phyloP scores from a whole-genome alignment of 2,329 filamentous ascomycete species.

The Lasiodiplodia sp. region DNA sequence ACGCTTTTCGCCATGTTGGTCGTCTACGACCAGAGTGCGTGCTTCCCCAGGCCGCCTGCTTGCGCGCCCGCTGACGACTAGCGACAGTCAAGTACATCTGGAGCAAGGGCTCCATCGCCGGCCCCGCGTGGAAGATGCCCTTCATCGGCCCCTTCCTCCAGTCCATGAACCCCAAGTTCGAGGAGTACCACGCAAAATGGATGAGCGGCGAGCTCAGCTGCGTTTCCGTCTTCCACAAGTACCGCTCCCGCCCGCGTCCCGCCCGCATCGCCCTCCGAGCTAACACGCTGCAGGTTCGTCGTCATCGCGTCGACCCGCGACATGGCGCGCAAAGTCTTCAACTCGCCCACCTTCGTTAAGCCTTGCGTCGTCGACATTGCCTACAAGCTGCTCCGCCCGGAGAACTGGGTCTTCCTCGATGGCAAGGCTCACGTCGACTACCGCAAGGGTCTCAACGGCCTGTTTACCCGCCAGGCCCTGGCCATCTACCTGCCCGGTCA shows the following conservation, averaged over 20 bases:
- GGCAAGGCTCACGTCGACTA: conserved; percentile 95
- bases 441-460: conserved; percentile 91
- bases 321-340: conserved; percentile 96
- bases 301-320: conserved; percentile 95
- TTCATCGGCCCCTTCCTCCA: conserved; percentile 90
- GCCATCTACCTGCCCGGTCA: conserved; percentile 89
- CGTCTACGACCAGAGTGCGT: conserved; percentile 89
- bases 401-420: conserved; percentile 98
- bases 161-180: conserved; percentile 90
- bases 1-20: conserved; percentile 75
- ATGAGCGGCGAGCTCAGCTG: conserved; percentile 89
- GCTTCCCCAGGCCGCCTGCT: not conserved
- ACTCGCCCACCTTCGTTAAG: conserved; percentile 89
- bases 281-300: conserved; percentile 74
- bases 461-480: conserved; percentile 92
- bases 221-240: conserved; percentile 99
- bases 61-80: conserved; percentile 32
- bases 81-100: conserved; percentile 55
- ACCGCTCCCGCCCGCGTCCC: conserved; percentile 37
- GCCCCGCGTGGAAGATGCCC: conserved; percentile 56
- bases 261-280: not conserved
- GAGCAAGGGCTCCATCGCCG: conserved; percentile 56
- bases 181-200: conserved; percentile 93
- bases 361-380: conserved; percentile 95
- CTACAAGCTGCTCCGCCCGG: conserved; percentile 87